Base-by-base conservation (phyloP, 352 stramenopile species). In the Globisporangium camurandrum region DNA sequence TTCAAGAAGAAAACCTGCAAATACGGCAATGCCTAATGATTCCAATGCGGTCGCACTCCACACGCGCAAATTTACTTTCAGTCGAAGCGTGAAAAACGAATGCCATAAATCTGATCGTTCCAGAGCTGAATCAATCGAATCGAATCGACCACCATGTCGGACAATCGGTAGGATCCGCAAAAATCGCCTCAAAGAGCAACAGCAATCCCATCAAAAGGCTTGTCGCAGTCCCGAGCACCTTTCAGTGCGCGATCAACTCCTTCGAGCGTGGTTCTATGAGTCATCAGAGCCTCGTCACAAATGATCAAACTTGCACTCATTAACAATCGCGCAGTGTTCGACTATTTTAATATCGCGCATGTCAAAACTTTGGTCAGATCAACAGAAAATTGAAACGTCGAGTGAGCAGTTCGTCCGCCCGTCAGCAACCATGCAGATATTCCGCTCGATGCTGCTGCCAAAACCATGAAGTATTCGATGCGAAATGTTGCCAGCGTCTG, bases 331-430 rank as follows among this genome's bases (percentile, higher is more conserved):
- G 24, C 58, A 6, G 49, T 41, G 3, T 47, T 28, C 1, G 49
- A 56, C 45, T 58, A 31, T 34, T 69, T 67, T 12, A n/a, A 36
- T 9, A 73, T 66, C 14, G 11, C 28, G 19, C 61, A 71, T 1
- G 43, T 51, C 0, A 51, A 58, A 4, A 54, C 49, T 1, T 58
- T 42, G 12, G 31, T 27, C 1, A 67, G 9, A 7, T 53, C 49
- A 1, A 71, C 42, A 2, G 58, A 59, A 45, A 68, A 64, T 19
- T 55, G 49, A 22, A 80, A 73, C 19, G 40, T 63, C 1, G 56
- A 75, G 26, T 71, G 55, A 1, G 65, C 65, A 0, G 62, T 78
- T 4, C 57, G 38, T 1, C 62, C 68, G 8, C 60, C 60, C 4
- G 34, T 52, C 1, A 78, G 46, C 11, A 78, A 33, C 4, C 51